phyloP scores from a whole-genome alignment of 176 grass and related monocot genomes.

The Stipa capillata region DNA sequence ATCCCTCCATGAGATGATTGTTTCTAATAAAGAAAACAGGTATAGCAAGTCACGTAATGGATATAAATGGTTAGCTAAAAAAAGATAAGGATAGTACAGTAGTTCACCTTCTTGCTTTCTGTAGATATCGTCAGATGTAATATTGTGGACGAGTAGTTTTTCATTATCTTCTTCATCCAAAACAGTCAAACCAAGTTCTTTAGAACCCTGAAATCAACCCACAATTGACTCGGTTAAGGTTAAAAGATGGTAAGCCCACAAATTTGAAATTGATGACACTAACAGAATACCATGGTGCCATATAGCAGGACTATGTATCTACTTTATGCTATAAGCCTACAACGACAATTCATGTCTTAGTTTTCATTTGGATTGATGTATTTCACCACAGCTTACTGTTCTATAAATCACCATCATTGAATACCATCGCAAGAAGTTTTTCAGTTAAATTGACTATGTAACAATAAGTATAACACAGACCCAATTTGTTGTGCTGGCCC shows the following conservation, averaged over 20 bases:
- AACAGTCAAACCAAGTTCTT: conserved; percentile 80
- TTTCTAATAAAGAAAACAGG: conserved; percentile 49
- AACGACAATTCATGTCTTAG: neutral
- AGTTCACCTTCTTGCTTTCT: conserved; percentile 91
- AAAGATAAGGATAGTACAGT: neutral
- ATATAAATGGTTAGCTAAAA: neutral
- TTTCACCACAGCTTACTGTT: neutral
- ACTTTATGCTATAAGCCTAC: conserved; percentile 13
- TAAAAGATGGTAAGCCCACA: conserved; percentile 8
- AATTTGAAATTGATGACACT: neutral
- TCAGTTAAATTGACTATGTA: neutral
- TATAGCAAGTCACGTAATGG: neutral
- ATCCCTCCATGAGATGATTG: conserved; percentile 96
- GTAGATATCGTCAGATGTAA: conserved; percentile 83
- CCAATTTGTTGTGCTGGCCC: neutral
- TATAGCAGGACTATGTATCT: conserved; percentile 5
- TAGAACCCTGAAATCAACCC: conserved; percentile 51
- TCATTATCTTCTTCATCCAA: conserved; percentile 87
- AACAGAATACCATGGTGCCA: neutral
- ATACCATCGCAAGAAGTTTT: neutral
- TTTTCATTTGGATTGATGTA: conserved; percentile 1
- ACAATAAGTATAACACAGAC: neutral
- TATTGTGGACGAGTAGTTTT: conserved; percentile 63
- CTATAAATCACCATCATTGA: neutral
- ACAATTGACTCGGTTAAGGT: neutral